phyloP scores from a whole-genome alignment of 352 stramenopile species.

The Pythium rhizo-oryzae region DNA sequence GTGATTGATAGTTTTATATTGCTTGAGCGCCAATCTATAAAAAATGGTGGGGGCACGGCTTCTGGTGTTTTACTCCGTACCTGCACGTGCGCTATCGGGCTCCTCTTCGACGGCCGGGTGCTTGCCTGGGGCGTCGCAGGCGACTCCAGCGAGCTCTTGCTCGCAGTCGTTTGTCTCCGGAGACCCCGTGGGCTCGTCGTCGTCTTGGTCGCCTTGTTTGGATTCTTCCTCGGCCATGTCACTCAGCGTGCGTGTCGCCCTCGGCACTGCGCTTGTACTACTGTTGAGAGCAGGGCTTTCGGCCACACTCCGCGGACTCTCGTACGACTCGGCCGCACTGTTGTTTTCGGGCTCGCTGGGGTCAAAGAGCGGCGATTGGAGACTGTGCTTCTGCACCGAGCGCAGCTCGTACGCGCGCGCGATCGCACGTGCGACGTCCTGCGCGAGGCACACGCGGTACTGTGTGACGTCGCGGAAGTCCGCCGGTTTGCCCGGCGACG shows the following conservation, averaged over 20 bases:
- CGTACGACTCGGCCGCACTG: neutral
- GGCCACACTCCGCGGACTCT: too few species aligned
- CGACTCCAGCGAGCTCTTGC: constrained; percentile 12
- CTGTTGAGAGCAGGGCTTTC: neutral
- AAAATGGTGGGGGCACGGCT: neutral
- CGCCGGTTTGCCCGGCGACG: neutral
- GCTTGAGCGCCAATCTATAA: neutral
- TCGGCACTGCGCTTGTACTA: neutral
- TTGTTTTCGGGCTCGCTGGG: constrained; percentile 45
- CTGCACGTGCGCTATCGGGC: neutral
- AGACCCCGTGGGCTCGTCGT: constrained; percentile 1
- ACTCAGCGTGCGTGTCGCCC: too few species aligned
- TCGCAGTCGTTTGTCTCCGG: constrained; percentile 33
- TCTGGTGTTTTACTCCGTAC: neutral
- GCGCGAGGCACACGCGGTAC: constrained; percentile 36
- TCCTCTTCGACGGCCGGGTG: neutral
- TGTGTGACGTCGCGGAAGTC: constrained; percentile 21
- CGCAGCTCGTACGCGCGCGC: constrained; percentile 35
- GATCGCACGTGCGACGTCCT: constrained; percentile 49
- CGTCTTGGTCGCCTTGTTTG: neutral
- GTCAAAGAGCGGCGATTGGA: constrained; percentile 10
- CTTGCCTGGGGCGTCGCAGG: neutral
- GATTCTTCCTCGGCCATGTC: neutral
- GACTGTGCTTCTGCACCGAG: constrained; percentile 14
- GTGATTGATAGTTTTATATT: too few species aligned